Evolutionary conservation across 305 asterid species (phyloP), one percentile per base, ranked within the genome.

Genomic region (Ilex paraguariensis): DNA sequence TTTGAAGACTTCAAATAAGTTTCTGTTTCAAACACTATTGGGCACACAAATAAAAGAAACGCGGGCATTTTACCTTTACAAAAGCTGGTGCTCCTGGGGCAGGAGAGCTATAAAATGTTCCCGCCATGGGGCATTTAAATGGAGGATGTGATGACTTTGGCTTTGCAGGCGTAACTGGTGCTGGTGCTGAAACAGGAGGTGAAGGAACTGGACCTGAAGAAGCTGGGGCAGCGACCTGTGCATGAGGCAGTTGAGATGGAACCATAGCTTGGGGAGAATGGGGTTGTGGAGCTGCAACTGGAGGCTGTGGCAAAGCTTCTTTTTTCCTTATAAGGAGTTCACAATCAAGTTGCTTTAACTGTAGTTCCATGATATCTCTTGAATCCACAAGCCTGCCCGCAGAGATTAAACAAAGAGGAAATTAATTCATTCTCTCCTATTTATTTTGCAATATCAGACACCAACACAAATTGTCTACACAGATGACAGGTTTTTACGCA

Each of bases 41-140:
- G 28, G 21, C 16, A 53, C 11, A 30, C 30, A 54, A n/a, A 21
- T 30, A 17, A 54, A 30, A 30, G 45, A 13, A 50, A 62, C 3
- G 39, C 2, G 31, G 32, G 32, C 56, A 13, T n/a, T n/a, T 16
- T 39, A 82, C 87, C 87, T 82, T 76, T 69, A 82, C 87, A 61
- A 76, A 82, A 45, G 77, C 69, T 16, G 81, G 81, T 59, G 82
- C 68, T 50, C 87, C 81, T n/a, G 87, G 85, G 31, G 81, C 80
- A 32, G 84, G 74, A 53, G 70, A 59, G 40, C 81, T 83, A 57
- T 82, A 79, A 54, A 82, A 76, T 65, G 54, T 82, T 72, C 87
- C 85, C 28, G 87, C 79, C 87, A 82, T 82, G 53, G 87, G 87
- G 44, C 77, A 76, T 74, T 71, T 76, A 21, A 79, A 69, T 55